Base-by-base conservation (phyloP, 345 rosid species). In the Acer campestre region DNA sequence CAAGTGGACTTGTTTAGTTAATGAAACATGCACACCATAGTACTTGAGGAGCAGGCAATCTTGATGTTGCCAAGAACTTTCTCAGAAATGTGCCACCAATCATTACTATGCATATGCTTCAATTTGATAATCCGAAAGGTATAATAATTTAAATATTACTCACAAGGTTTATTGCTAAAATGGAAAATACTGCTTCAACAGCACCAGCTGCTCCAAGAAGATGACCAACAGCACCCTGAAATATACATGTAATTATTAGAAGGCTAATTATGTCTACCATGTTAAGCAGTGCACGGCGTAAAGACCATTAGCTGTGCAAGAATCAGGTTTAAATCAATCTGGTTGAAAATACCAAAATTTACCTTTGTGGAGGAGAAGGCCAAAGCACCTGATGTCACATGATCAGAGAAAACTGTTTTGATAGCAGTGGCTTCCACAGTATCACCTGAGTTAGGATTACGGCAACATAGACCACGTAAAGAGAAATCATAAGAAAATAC, bases 141-240 rank as follows among this genome's bases (percentile, higher is more conserved):
- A 44, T 10, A 1, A 67, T 27, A 55, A 53, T 22, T 6, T 29
- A 63, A n/a, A 74, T 73, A 67, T 74, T 42, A 74, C 90, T 80
- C 80, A 94, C 99, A 40, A 86, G 86, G 76, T 89, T 82, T 70
- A 95, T 88, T 71, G 98, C 85, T 77, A 95, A 89, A 81, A 92
- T 80, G 20, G 94, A 42, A 72, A 92, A 94, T 79, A 94, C 91
- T 79, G 97, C 95, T 86, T 92, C 98, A 72, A 92, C 95, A 2
- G 99, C 97, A 79, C 98, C 94, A 61, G 98, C 98, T 71, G 98
- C 99, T 83, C 99, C 99, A 77, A 96, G 99, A 51, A 96, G 97
- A 90, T 96, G 99, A 75, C 99, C 98, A 22, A 93, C 51, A 11
- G 98, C 98, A 20, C 97, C 99, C 98, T 94, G 87, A 68, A 80